These are phyloP conservation scores for Jackrogersella minutella DNA, from an alignment of 495 filamentous ascomycete species.

Conservation along the genomic window DNA sequence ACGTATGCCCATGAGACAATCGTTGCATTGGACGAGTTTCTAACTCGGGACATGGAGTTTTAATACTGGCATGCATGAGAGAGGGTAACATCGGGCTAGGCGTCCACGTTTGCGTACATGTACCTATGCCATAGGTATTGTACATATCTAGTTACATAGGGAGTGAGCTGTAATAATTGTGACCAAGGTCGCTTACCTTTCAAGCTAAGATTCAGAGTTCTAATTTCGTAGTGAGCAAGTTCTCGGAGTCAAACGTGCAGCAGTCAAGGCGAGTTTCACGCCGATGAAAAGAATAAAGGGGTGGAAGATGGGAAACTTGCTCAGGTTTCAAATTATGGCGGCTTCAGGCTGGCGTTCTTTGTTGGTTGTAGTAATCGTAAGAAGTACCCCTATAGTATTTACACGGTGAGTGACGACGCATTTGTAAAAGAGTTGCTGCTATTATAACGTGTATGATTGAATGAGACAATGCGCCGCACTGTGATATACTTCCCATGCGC, in stretches of 20 bases:
- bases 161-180: neutral
- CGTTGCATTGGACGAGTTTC: conserved; percentile 7
- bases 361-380: neutral
- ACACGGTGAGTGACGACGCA: neutral
- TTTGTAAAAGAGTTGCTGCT: neutral
- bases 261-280: conserved; percentile 40
- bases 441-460: neutral
- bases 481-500: conserved; percentile 29
- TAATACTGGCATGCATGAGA: neutral
- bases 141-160: neutral
- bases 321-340: conserved; percentile 38
- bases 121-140: neutral
- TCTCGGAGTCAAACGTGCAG: conserved; percentile 17
- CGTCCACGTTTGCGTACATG: neutral
- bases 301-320: conserved; percentile 42
- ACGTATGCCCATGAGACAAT: conserved; percentile 28
- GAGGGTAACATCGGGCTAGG: neutral
- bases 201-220: conserved; percentile 5
- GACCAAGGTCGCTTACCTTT: neutral
- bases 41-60: neutral
- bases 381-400: conserved; percentile 1
- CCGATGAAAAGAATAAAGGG: conserved; percentile 25
- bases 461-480: conserved; percentile 38
- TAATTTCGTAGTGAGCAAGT: conserved; percentile 36
- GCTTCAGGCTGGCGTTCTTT: conserved; percentile 18